Conservation (phyloP, 805 yeast species). For the Ascoidea asiatica region DNA sequence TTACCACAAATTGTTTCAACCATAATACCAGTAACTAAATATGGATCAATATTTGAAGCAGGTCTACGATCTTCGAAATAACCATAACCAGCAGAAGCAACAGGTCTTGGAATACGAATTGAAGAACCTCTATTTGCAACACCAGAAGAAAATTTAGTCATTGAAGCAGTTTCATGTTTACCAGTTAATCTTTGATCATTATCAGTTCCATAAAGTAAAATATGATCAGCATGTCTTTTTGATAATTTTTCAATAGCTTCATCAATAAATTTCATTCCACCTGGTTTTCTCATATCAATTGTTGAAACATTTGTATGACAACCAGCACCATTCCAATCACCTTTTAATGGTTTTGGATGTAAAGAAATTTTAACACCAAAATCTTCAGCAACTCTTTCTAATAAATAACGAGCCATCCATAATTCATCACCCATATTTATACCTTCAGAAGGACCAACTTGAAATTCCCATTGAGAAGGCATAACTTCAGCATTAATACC, state of each 20-base stretch:
- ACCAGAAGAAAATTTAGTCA: constrained; percentile 85
- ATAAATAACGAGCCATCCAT: constrained; percentile 89
- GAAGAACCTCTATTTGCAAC: constrained; percentile 99
- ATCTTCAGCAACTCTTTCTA: constrained; percentile 95
- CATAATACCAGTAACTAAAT: constrained; percentile 96
- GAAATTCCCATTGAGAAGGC: constrained; percentile 99
- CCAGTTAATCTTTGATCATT: constrained; percentile 95
- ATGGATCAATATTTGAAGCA: constrained; percentile 98
- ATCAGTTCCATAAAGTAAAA: constrained; percentile 88
- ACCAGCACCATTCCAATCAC: constrained; percentile 99
- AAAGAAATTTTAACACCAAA: constrained; percentile 96
- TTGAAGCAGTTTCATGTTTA: constrained; percentile 95
- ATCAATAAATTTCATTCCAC: constrained; percentile 93
- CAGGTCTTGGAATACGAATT: constrained; percentile 96
- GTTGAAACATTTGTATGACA: constrained; percentile 99
- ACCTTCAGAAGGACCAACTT: constrained; percentile 96
- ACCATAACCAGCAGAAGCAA: constrained; percentile 94
- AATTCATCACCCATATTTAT: constrained; percentile 94
- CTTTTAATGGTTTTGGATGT: constrained; percentile 98
- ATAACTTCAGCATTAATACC: constrained; percentile 99
- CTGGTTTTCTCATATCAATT: constrained; percentile 77
- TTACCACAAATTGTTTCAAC: constrained; percentile 94
- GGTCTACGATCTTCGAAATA: constrained; percentile 99
- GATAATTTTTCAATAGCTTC: constrained; percentile 87
- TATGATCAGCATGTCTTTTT: constrained; percentile 94